A percentile compares a stretch with the other conserved stretches of the same genome.
Conservation (phyloP, 768 basidiomycete species). For the Tylopilus plumbeoviolaceoides region DNA sequence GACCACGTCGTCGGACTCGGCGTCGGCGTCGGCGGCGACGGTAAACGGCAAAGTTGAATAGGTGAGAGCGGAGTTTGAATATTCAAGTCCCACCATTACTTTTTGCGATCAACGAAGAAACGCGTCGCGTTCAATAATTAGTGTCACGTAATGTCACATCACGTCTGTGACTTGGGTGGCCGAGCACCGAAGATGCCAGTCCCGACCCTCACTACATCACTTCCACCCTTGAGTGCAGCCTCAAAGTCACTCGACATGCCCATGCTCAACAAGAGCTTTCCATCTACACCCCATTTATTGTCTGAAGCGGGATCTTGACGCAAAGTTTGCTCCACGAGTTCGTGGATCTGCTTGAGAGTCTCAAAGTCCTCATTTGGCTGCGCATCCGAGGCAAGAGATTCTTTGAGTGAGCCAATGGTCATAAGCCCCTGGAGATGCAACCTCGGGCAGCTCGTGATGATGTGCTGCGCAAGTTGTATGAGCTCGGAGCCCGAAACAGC, state of each 20-base stretch:
- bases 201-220: conserved; percentile 87
- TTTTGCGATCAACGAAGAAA: conserved; percentile 30
- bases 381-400: conserved; percentile 47
- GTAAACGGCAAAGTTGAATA: conserved; percentile 25
- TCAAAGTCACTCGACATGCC: conserved; percentile 97
- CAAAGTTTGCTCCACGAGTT: conserved; percentile 49
- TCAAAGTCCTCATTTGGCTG: conserved; percentile 73
- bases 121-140: conserved; percentile 30
- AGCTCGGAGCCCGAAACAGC: conserved; percentile 45
- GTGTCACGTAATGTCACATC: conserved; percentile 28
- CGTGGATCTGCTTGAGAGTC: conserved; percentile 58
- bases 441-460: conserved; percentile 68
- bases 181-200: conserved; percentile 85
- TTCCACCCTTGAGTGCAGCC: conserved; percentile 76
- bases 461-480: conserved; percentile 59
- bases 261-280: conserved; percentile 73
- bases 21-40: conserved; percentile 31
- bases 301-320: conserved; percentile 19
- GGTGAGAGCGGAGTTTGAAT: conserved; percentile 25
- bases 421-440: conserved; percentile 84
- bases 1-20: conserved; percentile 16
- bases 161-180: conserved; percentile 43
- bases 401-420: conserved; percentile 88
- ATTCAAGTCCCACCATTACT: conserved; percentile 20
- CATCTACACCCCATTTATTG: conserved; percentile 46